Evolutionary conservation across 371 early-diverging fungal species (phyloP).

Genomic region (Actinomortierella wolfii): DNA sequence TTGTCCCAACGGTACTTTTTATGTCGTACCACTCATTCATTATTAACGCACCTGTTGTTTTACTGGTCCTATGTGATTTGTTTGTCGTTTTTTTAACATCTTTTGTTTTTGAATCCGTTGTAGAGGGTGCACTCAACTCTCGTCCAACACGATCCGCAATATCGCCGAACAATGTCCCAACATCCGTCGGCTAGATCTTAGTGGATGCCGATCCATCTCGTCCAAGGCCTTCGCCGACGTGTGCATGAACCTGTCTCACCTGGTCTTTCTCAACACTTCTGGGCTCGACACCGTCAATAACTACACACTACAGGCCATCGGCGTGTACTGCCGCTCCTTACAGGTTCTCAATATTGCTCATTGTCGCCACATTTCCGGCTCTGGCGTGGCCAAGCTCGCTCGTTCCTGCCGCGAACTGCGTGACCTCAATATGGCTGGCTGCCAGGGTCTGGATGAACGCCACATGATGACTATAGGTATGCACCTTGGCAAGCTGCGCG

Average conservation of each 20-base stretch:
- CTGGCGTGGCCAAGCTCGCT: conserved; percentile 47
- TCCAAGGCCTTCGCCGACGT: conserved; percentile 53
- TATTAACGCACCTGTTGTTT: conserved; percentile 5
- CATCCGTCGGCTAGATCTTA: conserved; percentile 52
- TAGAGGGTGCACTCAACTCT: conserved; percentile 65
- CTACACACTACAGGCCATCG: conserved; percentile 49
- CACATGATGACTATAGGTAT: conserved; percentile 49
- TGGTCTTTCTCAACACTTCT: conserved; percentile 53
- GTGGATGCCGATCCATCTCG: conserved; percentile 55
- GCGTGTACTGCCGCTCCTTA: conserved; percentile 41
- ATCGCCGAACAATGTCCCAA: conserved; percentile 59
- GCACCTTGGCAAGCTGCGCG: conserved; percentile 47
- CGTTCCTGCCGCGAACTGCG: conserved; percentile 47
- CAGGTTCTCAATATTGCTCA: conserved; percentile 56
- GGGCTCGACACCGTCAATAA: conserved; percentile 55
- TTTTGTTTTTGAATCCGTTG: conserved; percentile 5
- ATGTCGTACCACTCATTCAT: too few species aligned
- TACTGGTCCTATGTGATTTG: too few species aligned
- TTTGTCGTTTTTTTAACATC: not conserved
- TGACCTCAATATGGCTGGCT: conserved; percentile 55
- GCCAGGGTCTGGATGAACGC: conserved; percentile 51
- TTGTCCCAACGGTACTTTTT: too few species aligned
- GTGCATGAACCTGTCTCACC: conserved; percentile 42
- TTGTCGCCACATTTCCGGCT: conserved; percentile 59
- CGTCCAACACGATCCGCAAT: conserved; percentile 51